A percentile compares a stretch with the other conserved stretches of the same genome.
Conservation (phyloP, 2,329 filamentous ascomycete genomes). For the Ascochyta rabiei region DNA sequence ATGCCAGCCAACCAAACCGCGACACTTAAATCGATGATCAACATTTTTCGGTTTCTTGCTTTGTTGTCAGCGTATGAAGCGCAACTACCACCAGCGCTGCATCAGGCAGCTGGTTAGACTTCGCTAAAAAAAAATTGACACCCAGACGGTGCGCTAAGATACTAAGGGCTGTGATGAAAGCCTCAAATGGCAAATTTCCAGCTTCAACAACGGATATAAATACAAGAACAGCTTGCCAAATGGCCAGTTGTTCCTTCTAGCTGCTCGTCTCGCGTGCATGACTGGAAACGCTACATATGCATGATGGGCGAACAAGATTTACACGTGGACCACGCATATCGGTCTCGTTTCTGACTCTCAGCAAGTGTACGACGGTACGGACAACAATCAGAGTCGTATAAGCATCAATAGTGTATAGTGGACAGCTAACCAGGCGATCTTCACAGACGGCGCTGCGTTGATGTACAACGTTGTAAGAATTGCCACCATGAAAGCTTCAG, state of each 20-base stretch:
- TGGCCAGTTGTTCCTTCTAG: constrained; percentile 78
- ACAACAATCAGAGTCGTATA: constrained; percentile 52
- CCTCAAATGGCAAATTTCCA: constrained; percentile 73
- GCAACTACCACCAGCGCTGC: constrained; percentile 60
- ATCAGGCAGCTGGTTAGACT: constrained; percentile 60
- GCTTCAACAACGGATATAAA: constrained; percentile 73
- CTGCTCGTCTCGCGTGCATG: constrained; percentile 72
- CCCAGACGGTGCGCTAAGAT: constrained; percentile 72
- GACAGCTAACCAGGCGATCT: constrained; percentile 58
- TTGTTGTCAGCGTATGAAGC: constrained; percentile 70
- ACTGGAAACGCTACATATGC: constrained; percentile 62
- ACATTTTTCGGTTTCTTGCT: constrained; percentile 71
- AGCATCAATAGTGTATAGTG: constrained; percentile 56
- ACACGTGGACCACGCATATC: constrained; percentile 58
- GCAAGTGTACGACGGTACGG: constrained; percentile 58
- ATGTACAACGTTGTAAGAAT: constrained; percentile 53
- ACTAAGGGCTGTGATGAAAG: constrained; percentile 69
- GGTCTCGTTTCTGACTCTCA: constrained; percentile 57
- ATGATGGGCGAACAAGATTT: constrained; percentile 69
- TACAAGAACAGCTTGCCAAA: constrained; percentile 82
- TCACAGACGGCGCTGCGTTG: constrained; percentile 59
- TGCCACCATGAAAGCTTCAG: background rate
- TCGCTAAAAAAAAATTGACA: constrained; percentile 75
- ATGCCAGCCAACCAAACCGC: constrained; percentile 47
- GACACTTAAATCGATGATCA: constrained; percentile 70